Evolutionary conservation across 305 asterid species (phyloP).

Genomic region (Solanum aculeatissimum): DNA sequence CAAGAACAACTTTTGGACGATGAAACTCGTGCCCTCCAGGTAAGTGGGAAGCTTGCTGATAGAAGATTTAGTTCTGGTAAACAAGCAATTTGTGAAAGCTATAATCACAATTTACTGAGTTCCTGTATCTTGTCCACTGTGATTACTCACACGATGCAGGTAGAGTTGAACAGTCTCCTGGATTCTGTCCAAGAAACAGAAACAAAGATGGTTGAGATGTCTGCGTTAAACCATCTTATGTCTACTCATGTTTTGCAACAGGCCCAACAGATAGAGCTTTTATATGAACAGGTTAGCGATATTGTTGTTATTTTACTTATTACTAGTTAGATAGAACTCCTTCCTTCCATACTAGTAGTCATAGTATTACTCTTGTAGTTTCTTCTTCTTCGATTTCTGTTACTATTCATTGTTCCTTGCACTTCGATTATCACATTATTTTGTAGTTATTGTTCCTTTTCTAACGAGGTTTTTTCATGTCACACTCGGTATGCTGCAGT

Average conservation of each 20-base stretch:
- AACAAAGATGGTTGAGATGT: conserved; percentile 92
- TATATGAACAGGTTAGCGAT: conserved; percentile 72
- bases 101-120: neutral
- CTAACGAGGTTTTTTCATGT: too few relatives aligned
- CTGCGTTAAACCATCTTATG: conserved; percentile 95
- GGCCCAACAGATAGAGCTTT: conserved; percentile 78
- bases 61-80: neutral
- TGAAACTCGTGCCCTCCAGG: conserved; percentile 92
- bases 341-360: too few relatives aligned
- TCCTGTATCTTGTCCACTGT: neutral
- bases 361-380: too few relatives aligned
- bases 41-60: conserved; percentile 7
- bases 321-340: neutral
- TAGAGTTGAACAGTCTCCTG: conserved; percentile 68
- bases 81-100: neutral
- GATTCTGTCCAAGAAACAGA: conserved; percentile 91
- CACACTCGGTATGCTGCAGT: neutral
- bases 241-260: conserved; percentile 93
- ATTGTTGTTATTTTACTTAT: neutral
- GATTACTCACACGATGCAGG: conserved; percentile 22
- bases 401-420: too few relatives aligned
- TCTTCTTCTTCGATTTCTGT: too few relatives aligned
- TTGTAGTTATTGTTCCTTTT: too few relatives aligned
- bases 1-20: conserved; percentile 73
- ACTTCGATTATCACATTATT: too few relatives aligned